Evolutionary conservation across 495 filamentous ascomycete genomes (phyloP).

Genomic region (Aspergillus indologenus): DNA sequence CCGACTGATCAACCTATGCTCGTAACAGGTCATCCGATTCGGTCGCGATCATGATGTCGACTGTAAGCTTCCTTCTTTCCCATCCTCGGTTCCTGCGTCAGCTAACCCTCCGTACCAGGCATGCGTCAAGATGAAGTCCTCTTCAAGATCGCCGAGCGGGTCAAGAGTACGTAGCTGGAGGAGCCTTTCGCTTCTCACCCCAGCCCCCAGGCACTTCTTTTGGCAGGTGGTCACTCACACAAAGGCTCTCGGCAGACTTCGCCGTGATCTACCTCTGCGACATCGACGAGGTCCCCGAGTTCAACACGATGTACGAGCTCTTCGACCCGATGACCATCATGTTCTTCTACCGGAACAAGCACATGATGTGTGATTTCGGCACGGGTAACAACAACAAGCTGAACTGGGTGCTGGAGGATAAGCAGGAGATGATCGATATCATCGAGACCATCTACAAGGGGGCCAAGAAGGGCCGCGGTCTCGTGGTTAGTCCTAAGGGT

Average conservation of each 20-base stretch:
- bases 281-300: constrained; percentile 92
- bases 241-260: constrained; percentile 26
- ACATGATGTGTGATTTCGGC: constrained; percentile 98
- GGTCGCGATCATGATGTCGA: constrained; percentile 75
- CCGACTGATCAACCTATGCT: not conserved
- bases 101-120: constrained; percentile 35
- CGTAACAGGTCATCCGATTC: constrained; percentile 63
- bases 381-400: constrained; percentile 98
- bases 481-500: constrained; percentile 93
- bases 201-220: too few species aligned
- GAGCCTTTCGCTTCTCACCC: too few species aligned
- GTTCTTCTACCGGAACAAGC: constrained; percentile 98
- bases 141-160: constrained; percentile 60
- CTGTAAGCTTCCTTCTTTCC: constrained; percentile 27
- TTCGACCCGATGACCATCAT: constrained; percentile 71
- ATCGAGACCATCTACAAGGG: constrained; percentile 97
- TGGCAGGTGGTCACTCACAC: not conserved
- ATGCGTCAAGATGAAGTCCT: constrained; percentile 95
- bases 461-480: constrained; percentile 92
- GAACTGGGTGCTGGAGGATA: constrained; percentile 97
- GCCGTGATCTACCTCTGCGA: constrained; percentile 97
- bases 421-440: constrained; percentile 98
- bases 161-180: constrained; percentile 43
- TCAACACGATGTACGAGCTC: constrained; percentile 90
- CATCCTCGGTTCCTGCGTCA: not conserved